Base-by-base conservation (phyloP, 352 stramenopile genomes). In the Phytopythium mirpurense region DNA sequence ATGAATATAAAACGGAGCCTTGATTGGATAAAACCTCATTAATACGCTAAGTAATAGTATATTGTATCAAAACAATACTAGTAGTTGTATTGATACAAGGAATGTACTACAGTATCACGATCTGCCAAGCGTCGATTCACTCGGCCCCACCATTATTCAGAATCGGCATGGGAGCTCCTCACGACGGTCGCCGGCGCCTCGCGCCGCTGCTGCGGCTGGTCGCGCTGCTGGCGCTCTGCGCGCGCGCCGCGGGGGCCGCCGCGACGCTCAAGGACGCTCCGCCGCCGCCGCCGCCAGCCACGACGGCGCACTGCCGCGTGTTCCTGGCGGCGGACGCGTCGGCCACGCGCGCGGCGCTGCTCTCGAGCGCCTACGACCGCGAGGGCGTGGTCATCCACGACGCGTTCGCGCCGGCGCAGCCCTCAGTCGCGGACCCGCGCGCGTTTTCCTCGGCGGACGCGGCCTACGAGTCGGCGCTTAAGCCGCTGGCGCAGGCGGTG, bases 351-450 rank as follows among this genome's bases (percentile, higher is more conserved):
- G 74, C 85, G 42, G 42, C 83, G 51, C 64, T 84, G 34, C 50
- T 88, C 46, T 68, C 79, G 49, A 83, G 74, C 53, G 64, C 66
- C 12, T 77, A 63, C 36, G 72, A 81, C 24, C 70, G 65, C 37
- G 74, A 85, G 41, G 62, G 50, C 21, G 65, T 84, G n/a, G 63
- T 70, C 10, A 43, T 82, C 14, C 65, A 72, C 51, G 73, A 86
- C 55, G 66, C 72, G 41, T 68, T 73, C 52, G 56, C 60, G 5
- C 54, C 63, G 0, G 60, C 66, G 3, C 50, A 66, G 31, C 40
- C 54, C 0, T 67, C 60, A 0, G 59, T 86, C 11, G 54, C 47
- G 9, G 34, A 26, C 40, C 19, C 57, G 41, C 44, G 62, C 11
- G 57, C 67, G 21, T 68, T 66, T 26, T 38, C 67, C 1, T 26